Evolutionary conservation across 352 stramenopile genomes (phyloP), one percentile per base, ranked within the genome.

Genomic region (Thalassiosira exigua): DNA sequence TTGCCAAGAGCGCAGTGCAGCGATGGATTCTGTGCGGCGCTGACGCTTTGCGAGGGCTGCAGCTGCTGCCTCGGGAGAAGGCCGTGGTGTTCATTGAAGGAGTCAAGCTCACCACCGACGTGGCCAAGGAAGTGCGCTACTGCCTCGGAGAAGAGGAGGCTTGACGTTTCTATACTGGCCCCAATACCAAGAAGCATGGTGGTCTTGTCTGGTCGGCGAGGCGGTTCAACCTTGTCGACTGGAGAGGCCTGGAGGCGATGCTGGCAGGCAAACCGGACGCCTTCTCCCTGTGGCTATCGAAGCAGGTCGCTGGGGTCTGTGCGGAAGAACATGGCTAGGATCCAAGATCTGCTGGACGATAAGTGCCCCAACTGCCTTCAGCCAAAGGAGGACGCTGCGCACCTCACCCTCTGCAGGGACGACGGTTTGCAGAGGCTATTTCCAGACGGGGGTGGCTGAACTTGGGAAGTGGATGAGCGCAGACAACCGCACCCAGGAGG

Each of bases 311-410:
- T 17, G 39, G 39, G 11, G 11, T 11, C 11, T 48, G 39, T n/a
- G n/a, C n/a, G n/a, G n/a, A n/a, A n/a, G n/a, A n/a, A n/a, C n/a
- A n/a, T n/a, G n/a, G n/a, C n/a, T n/a, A n/a, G n/a, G n/a, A n/a
- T n/a, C n/a, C n/a, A n/a, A n/a, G n/a, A n/a, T n/a, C n/a, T n/a
- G n/a, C n/a, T n/a, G n/a, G n/a, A n/a, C n/a, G n/a, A n/a, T n/a
- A n/a, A n/a, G n/a, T 76, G 68, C 32, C 68, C 68, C 19, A 76
- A 76, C 42, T 76, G 68, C 26, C 0, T 22, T 1, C 12, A 26
- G 1, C 21, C n/a, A 1, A 5, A 9, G 3, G 68, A 69, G 30
- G 1, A 27, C 7, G 29, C 39, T 0, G 2, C 0, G 1, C 68
- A 76, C 24, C 41, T 76, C 1, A 52, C 36, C 27, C 19, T 27